Conservation (phyloP, 73 alveolate species). For the Paraurostyla sp. region DNA sequence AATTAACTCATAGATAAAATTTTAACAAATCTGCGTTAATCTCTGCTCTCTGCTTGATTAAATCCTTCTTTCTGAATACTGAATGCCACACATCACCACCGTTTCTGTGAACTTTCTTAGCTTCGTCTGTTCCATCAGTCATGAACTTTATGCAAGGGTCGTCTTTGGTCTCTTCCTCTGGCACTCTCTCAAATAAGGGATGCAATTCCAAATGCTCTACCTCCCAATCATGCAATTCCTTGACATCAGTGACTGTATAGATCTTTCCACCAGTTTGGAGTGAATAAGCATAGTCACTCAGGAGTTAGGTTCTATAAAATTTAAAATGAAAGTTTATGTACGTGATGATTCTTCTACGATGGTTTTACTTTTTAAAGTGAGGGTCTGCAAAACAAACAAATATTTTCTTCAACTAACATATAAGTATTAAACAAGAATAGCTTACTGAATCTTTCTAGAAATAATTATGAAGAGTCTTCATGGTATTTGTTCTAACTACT, state of each 20-base stretch:
- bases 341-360: slow-evolving; percentile 97
- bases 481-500: slow-evolving; percentile 95
- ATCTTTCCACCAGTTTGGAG: slow-evolving; percentile 95
- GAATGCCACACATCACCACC: slow-evolving; percentile 66
- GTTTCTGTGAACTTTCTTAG: slow-evolving; percentile 68
- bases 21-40: background rate
- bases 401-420: slow-evolving; percentile 81
- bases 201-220: slow-evolving; percentile 77
- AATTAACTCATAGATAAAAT: slow-evolving; percentile 35
- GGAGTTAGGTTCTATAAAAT: background rate
- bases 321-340: slow-evolving; percentile 69
- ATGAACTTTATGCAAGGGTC: slow-evolving; percentile 69
- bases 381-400: slow-evolving; percentile 99
- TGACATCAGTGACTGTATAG: slow-evolving; percentile 98
- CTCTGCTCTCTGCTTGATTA: background rate
- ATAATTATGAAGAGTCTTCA: slow-evolving; percentile 81
- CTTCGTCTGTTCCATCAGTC: slow-evolving; percentile 75
- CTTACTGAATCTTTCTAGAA: slow-evolving; percentile 67
- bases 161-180: slow-evolving; percentile 52
- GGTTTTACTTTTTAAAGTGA: slow-evolving; percentile 95
- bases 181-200: slow-evolving; percentile 50
- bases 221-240: slow-evolving; percentile 97
- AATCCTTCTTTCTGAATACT: slow-evolving; percentile 53
- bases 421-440: background rate
- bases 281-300: slow-evolving; percentile 95